Evolutionary conservation across 805 yeast genomes (phyloP).

Genomic region (Suhomyces pyralidae): DNA sequence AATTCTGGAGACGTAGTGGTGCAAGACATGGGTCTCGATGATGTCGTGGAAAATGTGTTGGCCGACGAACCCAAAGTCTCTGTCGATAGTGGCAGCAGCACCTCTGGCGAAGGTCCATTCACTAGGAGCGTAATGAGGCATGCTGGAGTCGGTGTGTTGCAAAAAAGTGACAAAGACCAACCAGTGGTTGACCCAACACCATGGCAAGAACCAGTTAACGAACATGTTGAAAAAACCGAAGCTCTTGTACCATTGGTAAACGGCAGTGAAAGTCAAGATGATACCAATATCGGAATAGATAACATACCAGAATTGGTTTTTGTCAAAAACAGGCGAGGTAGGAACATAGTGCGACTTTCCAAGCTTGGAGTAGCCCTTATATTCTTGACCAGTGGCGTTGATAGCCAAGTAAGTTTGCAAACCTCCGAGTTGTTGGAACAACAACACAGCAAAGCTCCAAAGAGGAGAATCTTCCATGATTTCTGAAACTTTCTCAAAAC

Average conservation of each 20-base stretch:
- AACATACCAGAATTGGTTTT: slow-evolving; percentile 68
- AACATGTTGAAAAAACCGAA: slow-evolving; percentile 63
- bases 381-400: slow-evolving; percentile 75
- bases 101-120: slow-evolving; percentile 89
- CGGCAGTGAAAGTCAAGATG: slow-evolving; percentile 45
- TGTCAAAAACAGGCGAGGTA: slow-evolving; percentile 67
- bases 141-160: slow-evolving; percentile 75
- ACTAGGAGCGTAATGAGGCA: slow-evolving; percentile 74
- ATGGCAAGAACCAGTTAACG: slow-evolving; percentile 74
- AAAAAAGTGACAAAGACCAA: slow-evolving; percentile 79
- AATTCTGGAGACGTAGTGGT: slow-evolving; percentile 78
- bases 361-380: slow-evolving; percentile 44
- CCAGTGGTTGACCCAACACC: slow-evolving; percentile 85
- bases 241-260: slow-evolving; percentile 57
- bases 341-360: slow-evolving; percentile 71
- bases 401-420: slow-evolving; percentile 65
- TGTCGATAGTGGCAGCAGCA: slow-evolving; percentile 85
- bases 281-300: slow-evolving; percentile 74
- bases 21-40: slow-evolving; percentile 86
- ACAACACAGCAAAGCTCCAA: slow-evolving; percentile 50
- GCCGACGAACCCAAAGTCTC: slow-evolving; percentile 81
- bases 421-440: slow-evolving; percentile 74
- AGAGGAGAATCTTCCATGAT: slow-evolving; percentile 74
- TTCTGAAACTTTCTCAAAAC: slow-evolving; percentile 46
- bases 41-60: slow-evolving; percentile 80